Evolutionary conservation across 2,329 filamentous ascomycete species (phyloP).

Genomic region (Drechslerella coelobrocha): DNA sequence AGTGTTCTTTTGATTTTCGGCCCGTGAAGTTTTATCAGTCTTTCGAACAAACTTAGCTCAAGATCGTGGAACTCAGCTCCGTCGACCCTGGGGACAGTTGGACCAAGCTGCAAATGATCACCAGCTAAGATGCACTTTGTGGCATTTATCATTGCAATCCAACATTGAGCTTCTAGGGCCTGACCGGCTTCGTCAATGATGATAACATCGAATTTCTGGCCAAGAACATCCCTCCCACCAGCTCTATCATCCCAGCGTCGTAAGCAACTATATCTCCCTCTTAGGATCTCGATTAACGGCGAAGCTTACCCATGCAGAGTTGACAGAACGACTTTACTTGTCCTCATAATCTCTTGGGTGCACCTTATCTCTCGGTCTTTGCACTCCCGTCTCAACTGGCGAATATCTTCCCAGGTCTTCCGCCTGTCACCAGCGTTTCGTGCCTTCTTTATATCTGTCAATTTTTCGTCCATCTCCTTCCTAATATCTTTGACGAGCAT

Average conservation of each 20-base stretch:
- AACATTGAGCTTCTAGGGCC: slow-evolving; percentile 94
- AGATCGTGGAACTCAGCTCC: slow-evolving; percentile 64
- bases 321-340: slow-evolving; percentile 86
- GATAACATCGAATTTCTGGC: slow-evolving; percentile 86
- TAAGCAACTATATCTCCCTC: background rate
- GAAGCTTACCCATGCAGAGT: slow-evolving; percentile 75
- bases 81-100: slow-evolving; percentile 81
- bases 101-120: slow-evolving; percentile 91
- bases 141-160: slow-evolving; percentile 83
- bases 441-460: slow-evolving; percentile 86
- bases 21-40: slow-evolving; percentile 81
- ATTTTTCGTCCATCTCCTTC: slow-evolving; percentile 90
- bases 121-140: slow-evolving; percentile 86
- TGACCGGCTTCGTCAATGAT: slow-evolving; percentile 97
- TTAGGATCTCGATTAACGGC: background rate
- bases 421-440: slow-evolving; percentile 74
- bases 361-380: slow-evolving; percentile 82
- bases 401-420: slow-evolving; percentile 83
- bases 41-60: slow-evolving; percentile 91
- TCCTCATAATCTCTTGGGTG: slow-evolving; percentile 74
- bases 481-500: slow-evolving; percentile 88
- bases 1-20: slow-evolving; percentile 88
- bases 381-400: slow-evolving; percentile 85
- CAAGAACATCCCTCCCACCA: slow-evolving; percentile 80
- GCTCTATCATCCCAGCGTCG: slow-evolving; percentile 59